Evolutionary conservation across 202 grass and related monocot genomes (phyloP), one percentile per base, ranked within the genome.

Genomic region (Brachypodium distachyon): DNA sequence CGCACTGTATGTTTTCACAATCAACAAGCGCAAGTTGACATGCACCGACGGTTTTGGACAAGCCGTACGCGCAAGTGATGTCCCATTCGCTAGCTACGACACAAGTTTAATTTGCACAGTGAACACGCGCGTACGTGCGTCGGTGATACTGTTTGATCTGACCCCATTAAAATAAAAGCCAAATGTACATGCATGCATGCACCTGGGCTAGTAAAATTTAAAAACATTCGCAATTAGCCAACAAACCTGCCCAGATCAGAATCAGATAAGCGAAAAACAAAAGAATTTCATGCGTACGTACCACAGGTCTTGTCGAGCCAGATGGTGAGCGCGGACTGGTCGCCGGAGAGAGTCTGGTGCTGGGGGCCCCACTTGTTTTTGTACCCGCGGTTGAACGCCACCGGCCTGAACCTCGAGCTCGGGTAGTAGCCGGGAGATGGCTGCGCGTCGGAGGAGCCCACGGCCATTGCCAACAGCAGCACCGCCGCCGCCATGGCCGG

Each of bases 351-450:
- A 22, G 86, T 85, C 86, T 93, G 94, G 71, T 97, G 94, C 83
- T 93, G 91, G 22, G 94, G 88, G 31, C 94, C 88, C 88, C 88
- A 97, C 51, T 87, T 82, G 82, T 87, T 93, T 25, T 47, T 37
- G 84, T 93, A 97, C 5, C 49, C 71, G 12, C 83, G 81, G 53
- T 62, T 82, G 80, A 97, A 97, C n/a, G 40, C 44, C n/a, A 94
- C 34, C 3, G 87, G 81, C 81, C 89, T 64, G 69, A 77, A 70
- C 85, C 72, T 82, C 40, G 79, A 57, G 70, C 91, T 97, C 12
- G 94, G 94, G 66, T 84, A 92, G 76, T 94, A 97, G 2, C 94
- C 94, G 4, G 94, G 91, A 2, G 94, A 97, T 31, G 94, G 94
- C 78, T 94, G 94, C 17, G 86, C 86, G 42, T 51, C 73, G 80